A percentile compares a stretch with the other conserved stretches of the same genome.
phyloP scores from a whole-genome alignment of 2,329 filamentous ascomycete species.

The Colletotrichum cereale region DNA sequence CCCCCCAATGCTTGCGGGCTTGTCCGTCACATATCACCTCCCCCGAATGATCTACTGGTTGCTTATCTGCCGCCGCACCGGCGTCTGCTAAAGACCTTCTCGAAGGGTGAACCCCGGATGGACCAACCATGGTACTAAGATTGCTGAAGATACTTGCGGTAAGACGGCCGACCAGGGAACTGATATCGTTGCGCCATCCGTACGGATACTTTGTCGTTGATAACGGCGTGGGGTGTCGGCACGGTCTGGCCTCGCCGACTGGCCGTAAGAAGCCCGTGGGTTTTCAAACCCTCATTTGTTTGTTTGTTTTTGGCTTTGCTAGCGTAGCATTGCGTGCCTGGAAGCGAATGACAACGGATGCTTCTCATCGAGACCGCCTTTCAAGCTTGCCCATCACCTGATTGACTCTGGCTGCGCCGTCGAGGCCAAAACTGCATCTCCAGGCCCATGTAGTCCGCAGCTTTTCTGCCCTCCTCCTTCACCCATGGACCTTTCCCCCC shows the following conservation, averaged over 20 bases:
- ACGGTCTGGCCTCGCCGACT: background rate
- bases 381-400: slow-evolving; percentile 20
- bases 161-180: slow-evolving; percentile 1
- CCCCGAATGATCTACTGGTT: slow-evolving; percentile 20
- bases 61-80: slow-evolving; percentile 31
- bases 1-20: slow-evolving; percentile 1
- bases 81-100: slow-evolving; percentile 29
- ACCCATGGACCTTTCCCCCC: background rate
- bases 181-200: background rate
- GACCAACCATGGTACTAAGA: slow-evolving; percentile 5
- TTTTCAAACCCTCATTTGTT: background rate
- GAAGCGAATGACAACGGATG: background rate
- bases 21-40: slow-evolving; percentile 33
- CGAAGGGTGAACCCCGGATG: slow-evolving; percentile 22
- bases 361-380: background rate
- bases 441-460: slow-evolving; percentile 1
- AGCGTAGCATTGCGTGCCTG: background rate
- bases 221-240: background rate
- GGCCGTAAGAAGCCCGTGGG: background rate
- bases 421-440: slow-evolving; percentile 14
- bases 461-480: background rate
- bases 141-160: slow-evolving; percentile 20
- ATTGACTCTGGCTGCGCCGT: slow-evolving; percentile 31
- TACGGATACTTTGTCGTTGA: background rate
- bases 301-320: background rate